Base-by-base conservation (phyloP, 2,329 filamentous ascomycete genomes). In the Xylaria sp. region DNA sequence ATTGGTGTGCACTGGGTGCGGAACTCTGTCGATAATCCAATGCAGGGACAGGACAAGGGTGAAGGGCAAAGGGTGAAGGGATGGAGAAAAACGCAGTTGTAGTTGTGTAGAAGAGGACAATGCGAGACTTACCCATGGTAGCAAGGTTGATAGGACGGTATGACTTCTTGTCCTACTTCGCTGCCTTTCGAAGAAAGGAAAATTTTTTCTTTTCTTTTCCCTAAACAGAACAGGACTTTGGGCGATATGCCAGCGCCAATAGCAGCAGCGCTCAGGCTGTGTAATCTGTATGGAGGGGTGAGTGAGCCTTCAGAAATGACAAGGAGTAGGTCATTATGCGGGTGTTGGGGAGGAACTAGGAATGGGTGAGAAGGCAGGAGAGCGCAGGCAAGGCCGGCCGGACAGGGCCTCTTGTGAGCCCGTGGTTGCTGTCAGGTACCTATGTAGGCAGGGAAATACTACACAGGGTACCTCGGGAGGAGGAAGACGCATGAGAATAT, bases 251-350 rank as follows among this genome's bases (percentile, higher is more conserved):
- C 70, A 66, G 72, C 72, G 67, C 72, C 72, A 74, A 74, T 73
- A 66, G 66, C 52, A 67, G 66, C 55, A 68, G 68, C 56, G 55
- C 65, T 69, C 67, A 62, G 68, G 70, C 57, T 63, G 72, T 72
- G 73, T 75, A 76, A 76, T 73, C 75, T 77, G 74, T 75, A 75
- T 68, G 64, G 70, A 74, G 74, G 75, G 76, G 74, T 74, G 74
- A 75, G 75, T 73, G 72, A 77, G 75, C 72, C 57, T 76, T 75
- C 67, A 69, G 69, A 70, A 72, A 74, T 72, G 75, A 76, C 76
- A 74, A 76, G 74, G 75, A 76, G 67, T 18, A 66, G 70, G 69
- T 58, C 69, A 72, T 74, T 69, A 73, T 72, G 71, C 71, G 70
- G 73, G 72, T 66, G 58, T 67, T 61, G 65, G 58, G 63, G 59